Percentiles rank a stretch among this genome's conserved stretches.
phyloP scores from a whole-genome alignment of 2,329 filamentous ascomycete genomes.

The Fusarium haematococcum region DNA sequence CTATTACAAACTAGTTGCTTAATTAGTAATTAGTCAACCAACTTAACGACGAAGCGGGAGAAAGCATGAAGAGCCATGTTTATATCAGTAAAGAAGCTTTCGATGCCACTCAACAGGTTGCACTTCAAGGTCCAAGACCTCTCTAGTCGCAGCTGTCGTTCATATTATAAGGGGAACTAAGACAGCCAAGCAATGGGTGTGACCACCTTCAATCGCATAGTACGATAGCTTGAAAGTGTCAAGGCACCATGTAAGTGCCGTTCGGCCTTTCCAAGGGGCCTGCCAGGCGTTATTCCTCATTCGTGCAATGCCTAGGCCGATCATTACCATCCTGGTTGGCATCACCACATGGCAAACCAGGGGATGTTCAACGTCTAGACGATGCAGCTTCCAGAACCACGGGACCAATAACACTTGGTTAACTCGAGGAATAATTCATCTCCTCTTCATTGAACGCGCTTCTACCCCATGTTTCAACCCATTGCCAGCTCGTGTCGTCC shows the following conservation, averaged over 20 bases:
- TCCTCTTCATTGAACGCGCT: accelerated
- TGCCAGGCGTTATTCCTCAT: not conserved
- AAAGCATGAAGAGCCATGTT: not conserved
- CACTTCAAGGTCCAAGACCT: not conserved
- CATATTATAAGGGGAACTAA: not conserved
- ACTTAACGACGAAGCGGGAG: not conserved
- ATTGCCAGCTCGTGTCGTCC: not conserved
- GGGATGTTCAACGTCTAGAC: not conserved
- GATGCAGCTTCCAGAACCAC: not conserved
- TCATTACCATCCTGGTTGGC: not conserved
- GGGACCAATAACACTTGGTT: not conserved
- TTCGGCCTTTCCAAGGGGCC: not conserved
- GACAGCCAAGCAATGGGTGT: not conserved
- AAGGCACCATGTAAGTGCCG: not conserved
- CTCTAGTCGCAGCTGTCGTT: not conserved
- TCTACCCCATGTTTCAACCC: not conserved
- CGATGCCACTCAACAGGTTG: not conserved
- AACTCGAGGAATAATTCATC: not conserved
- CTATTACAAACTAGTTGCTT: not conserved
- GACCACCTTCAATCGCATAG: not conserved
- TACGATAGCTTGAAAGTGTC: not conserved
- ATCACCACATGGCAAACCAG: not conserved
- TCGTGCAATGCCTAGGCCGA: not conserved
- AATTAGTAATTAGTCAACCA: not conserved
- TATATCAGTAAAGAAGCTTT: not conserved